Evolutionary conservation across 2,329 filamentous ascomycete genomes (phyloP).

Genomic region (Dothideomycetidae sp.): DNA sequence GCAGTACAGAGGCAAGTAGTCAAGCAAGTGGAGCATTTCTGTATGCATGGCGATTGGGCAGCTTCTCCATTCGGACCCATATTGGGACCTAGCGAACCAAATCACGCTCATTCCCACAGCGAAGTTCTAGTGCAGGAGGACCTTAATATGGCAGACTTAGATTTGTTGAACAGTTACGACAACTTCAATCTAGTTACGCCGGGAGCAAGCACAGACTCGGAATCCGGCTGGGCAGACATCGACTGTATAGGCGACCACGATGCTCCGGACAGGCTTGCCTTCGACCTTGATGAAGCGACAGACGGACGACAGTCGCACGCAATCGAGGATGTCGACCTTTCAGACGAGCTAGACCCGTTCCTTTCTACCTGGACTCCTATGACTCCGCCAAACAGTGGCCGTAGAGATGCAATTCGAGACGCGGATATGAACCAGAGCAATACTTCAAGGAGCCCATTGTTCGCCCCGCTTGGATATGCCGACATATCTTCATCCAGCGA

Average conservation of each 20-base stretch:
- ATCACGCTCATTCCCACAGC: background rate
- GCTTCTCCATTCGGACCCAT: background rate
- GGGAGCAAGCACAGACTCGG: too few species aligned
- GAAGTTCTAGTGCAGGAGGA: background rate
- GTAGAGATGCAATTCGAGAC: background rate
- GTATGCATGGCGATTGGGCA: background rate
- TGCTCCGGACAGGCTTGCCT: background rate
- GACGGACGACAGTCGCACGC: too few species aligned
- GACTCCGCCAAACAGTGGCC: background rate
- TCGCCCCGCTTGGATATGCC: too few species aligned
- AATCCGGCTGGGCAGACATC: background rate
- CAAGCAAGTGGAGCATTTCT: constrained; percentile 1
- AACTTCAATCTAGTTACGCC: too few species aligned
- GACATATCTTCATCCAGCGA: too few species aligned
- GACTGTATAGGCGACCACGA: background rate
- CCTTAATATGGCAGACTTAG: too few species aligned
- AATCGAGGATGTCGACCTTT: background rate
- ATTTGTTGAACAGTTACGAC: too few species aligned
- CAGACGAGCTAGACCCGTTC: background rate
- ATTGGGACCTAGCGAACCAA: too few species aligned
- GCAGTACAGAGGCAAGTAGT: constrained; percentile 2
- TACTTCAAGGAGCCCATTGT: too few species aligned
- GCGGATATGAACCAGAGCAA: too few species aligned
- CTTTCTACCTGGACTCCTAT: background rate
- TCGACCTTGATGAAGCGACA: too few species aligned